A percentile compares a stretch with the other conserved stretches of the same genome.
Conservation (phyloP, 2,329 filamentous ascomycete species). For the Neonectria neomacrospora region DNA sequence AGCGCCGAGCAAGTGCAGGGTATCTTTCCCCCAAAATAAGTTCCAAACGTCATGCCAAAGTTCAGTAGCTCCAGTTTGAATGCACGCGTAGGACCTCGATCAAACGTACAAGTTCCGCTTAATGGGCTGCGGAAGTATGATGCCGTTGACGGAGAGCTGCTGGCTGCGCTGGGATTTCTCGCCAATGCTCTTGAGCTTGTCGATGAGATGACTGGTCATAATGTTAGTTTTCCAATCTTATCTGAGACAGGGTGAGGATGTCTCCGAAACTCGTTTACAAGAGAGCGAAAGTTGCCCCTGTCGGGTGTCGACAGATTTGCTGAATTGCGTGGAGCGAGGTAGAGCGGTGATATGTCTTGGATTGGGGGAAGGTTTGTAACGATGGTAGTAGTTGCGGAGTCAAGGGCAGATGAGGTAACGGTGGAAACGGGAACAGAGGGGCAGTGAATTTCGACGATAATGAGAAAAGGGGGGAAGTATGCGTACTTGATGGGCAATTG, state of each 20-base stretch:
- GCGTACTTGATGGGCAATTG: conserved; percentile 68
- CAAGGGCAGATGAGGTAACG: conserved; percentile 8
- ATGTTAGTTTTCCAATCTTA: conserved; percentile 48
- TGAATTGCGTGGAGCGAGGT: conserved; percentile 17
- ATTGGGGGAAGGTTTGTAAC: conserved; percentile 7
- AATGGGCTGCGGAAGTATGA: conserved; percentile 55
- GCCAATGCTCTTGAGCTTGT: conserved; percentile 62
- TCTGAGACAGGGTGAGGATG: conserved; percentile 43
- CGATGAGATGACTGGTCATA: conserved; percentile 62
- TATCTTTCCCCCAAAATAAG: conserved; percentile 29
- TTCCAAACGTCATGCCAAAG: conserved; percentile 12
- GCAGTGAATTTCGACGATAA: conserved; percentile 45
- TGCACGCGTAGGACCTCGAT: background rate
- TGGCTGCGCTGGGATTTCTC: conserved; percentile 51
- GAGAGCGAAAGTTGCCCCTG: conserved; percentile 37
- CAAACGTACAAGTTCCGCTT: conserved; percentile 53
- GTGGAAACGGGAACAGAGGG: conserved; percentile 21
- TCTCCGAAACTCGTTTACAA: conserved; percentile 43
- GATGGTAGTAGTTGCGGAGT: conserved; percentile 7
- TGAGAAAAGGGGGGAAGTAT: conserved; percentile 49
- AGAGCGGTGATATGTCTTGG: background rate
- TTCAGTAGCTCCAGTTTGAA: background rate
- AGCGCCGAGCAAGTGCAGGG: conserved; percentile 34
- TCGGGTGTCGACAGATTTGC: conserved; percentile 33
- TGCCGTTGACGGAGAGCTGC: conserved; percentile 48